Base-by-base conservation (phyloP, 106 monocot genomes). In the Narthecium ossifragum region DNA sequence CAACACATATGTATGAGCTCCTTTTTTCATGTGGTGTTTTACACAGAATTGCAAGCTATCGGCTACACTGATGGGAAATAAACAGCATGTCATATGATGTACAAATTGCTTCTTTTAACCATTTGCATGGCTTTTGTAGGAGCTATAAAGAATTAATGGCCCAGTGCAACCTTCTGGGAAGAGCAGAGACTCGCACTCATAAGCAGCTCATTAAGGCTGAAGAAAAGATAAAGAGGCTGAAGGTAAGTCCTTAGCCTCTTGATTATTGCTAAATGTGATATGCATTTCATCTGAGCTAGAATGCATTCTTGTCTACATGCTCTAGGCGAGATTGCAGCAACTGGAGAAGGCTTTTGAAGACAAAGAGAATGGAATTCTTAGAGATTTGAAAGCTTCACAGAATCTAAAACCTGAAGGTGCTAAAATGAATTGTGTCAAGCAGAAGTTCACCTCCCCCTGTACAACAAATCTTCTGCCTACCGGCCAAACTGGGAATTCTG, bases 91-190 rank as follows among this genome's bases (percentile, higher is more conserved):
- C n/a, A n/a, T n/a, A n/a, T n/a, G n/a, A n/a, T n/a, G n/a, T n/a
- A n/a, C n/a, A n/a, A n/a, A n/a, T n/a, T n/a, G n/a, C n/a, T n/a
- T n/a, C n/a, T 55, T 55, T 54, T 31, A 17, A 14, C 18, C 27
- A 36, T 39, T 53, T 24, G 12, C 32, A 47, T 40, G 45, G 1
- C 21, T 77, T 43, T 28, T 68, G n/a, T 38, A 96, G 90, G 81
- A 87, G 77, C 70, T 91, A 98, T 69, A 90, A 85, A 75, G 98
- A 87, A 64, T 61, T 98, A 60, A 88, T 98, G 81, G 55, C 60
- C 53, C 98, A 85, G 52, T 98, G 98, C 74, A 98, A 84, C 50
- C 48, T 71, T 61, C 52, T 98, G 7, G 98, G 98, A 57, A 84
- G 98, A 75, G 66, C 91, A 34, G 91, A 98, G 34, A 59, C 61